Evolutionary conservation across 1,284 basidiomycete species (phyloP).

Genomic region (Ustilago tritici): DNA sequence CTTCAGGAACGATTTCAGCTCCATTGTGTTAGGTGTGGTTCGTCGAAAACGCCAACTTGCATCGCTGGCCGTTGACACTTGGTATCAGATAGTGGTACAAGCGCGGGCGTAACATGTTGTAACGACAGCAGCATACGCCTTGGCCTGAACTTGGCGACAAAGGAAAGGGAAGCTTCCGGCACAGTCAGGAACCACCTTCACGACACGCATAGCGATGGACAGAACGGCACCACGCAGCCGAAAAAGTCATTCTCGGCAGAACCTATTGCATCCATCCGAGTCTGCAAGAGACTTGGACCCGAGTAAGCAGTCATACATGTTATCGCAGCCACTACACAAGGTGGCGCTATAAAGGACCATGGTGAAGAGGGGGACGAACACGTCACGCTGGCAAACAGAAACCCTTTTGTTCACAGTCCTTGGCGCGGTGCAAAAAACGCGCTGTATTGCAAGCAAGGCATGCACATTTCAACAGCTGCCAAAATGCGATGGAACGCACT

Average conservation of each 20-base stretch:
- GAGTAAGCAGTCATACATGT: neutral
- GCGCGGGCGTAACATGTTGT: neutral
- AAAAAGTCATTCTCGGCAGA: neutral
- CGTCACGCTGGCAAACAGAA: constrained; percentile 9
- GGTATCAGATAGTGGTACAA: neutral
- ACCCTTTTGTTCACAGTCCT: neutral
- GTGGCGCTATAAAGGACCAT: too few species aligned
- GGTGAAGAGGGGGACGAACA: neutral
- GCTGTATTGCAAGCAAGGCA: neutral
- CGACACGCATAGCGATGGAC: too few species aligned
- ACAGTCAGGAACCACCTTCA: neutral
- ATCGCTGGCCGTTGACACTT: neutral
- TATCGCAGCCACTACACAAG: too few species aligned
- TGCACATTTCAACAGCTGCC: constrained; percentile 6
- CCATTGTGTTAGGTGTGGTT: neutral
- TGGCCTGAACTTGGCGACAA: neutral
- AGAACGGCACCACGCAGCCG: too few species aligned
- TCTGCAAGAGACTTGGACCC: neutral
- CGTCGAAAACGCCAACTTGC: neutral
- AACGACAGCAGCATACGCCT: too few species aligned
- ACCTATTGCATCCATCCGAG: neutral
- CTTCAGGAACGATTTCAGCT: neutral
- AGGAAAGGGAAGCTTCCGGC: neutral
- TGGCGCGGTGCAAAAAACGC: neutral
- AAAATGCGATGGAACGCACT: constrained; percentile 5